A percentile compares a stretch with the other conserved stretches of the same genome.
Conservation (phyloP, 2,329 filamentous ascomycete genomes). For the Diaporthe citriasiana region DNA sequence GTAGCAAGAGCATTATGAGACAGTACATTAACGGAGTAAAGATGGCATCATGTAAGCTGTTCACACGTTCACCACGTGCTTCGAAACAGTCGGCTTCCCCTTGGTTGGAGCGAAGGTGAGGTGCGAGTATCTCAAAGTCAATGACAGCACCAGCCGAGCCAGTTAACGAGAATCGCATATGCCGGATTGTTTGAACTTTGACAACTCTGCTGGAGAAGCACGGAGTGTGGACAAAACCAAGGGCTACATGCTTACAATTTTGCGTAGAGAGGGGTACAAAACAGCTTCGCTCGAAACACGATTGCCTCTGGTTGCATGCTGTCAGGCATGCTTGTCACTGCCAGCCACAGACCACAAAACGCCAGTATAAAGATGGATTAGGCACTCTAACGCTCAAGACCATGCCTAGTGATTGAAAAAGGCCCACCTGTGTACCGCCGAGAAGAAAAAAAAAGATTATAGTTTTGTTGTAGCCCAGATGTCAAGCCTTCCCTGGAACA, state of each 20-base stretch:
- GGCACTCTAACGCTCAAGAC: slow-evolving; percentile 39
- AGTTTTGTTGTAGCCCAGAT: slow-evolving; percentile 36
- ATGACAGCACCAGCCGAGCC: not conserved
- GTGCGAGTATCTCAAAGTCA: too few species aligned
- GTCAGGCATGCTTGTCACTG: not conserved
- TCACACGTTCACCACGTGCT: slow-evolving; percentile 67
- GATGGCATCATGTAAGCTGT: slow-evolving; percentile 56
- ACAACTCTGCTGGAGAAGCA: not conserved
- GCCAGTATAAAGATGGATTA: slow-evolving; percentile 41
- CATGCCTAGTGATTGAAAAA: slow-evolving; percentile 38
- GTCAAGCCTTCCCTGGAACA: slow-evolving; percentile 26
- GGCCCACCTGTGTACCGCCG: slow-evolving; percentile 38
- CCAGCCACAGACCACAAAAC: not conserved
- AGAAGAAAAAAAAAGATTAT: slow-evolving; percentile 35
- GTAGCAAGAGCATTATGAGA: not conserved
- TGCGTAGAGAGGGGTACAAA: not conserved
- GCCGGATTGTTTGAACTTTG: not conserved
- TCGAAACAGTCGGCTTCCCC: slow-evolving; percentile 71
- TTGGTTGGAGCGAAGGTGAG: slow-evolving; percentile 60
- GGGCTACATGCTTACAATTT: too few species aligned
- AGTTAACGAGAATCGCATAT: not conserved
- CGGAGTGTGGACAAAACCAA: not conserved
- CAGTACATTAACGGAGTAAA: too few species aligned
- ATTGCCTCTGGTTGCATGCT: not conserved
- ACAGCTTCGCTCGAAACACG: not conserved